These are phyloP conservation scores for Arctostaphylos glauca DNA, from an alignment of 148 eudicot genomes.

Conservation along the genomic window DNA sequence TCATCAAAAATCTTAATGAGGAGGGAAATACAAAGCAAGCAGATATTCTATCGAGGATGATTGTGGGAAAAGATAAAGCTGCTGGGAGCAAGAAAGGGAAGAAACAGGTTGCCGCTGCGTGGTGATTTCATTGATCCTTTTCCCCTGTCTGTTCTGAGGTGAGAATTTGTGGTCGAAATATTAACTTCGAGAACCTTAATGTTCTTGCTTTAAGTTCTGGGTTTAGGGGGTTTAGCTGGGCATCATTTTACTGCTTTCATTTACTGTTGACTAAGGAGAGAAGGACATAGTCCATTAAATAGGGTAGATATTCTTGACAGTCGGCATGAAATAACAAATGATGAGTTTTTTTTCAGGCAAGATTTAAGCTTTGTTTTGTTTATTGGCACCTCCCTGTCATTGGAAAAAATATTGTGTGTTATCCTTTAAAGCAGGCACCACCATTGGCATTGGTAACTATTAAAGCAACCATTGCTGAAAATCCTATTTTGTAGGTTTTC, in stretches of 20 bases:
- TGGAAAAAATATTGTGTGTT: no score
- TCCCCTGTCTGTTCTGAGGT: slow-evolving; percentile 13
- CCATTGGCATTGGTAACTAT: background rate
- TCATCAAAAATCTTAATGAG: slow-evolving; percentile 68
- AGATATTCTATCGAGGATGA: slow-evolving; percentile 72
- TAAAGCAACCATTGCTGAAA: background rate
- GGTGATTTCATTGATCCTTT: slow-evolving; percentile 21
- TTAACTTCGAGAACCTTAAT: background rate
- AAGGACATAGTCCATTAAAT: background rate
- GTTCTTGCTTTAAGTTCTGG: background rate
- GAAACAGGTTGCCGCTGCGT: slow-evolving; percentile 42
- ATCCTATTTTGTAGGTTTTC: background rate
- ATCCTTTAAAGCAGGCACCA: background rate
- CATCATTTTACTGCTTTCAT: background rate
- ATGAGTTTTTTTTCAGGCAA: background rate
- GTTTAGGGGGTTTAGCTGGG: background rate
- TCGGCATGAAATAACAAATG: background rate
- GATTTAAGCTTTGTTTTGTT: slow-evolving; percentile 1
- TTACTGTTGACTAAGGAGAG: slow-evolving; percentile 8
- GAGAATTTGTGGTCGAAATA: background rate
- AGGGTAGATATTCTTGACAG: background rate
- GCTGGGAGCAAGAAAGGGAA: slow-evolving; percentile 52
- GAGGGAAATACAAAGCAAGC: slow-evolving; percentile 94
- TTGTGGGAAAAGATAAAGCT: slow-evolving; percentile 44
- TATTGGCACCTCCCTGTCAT: background rate